Percentiles rank a stretch among this genome's conserved stretches.
Conservation (phyloP, 768 basidiomycete species). For the Zangia roseola region DNA sequence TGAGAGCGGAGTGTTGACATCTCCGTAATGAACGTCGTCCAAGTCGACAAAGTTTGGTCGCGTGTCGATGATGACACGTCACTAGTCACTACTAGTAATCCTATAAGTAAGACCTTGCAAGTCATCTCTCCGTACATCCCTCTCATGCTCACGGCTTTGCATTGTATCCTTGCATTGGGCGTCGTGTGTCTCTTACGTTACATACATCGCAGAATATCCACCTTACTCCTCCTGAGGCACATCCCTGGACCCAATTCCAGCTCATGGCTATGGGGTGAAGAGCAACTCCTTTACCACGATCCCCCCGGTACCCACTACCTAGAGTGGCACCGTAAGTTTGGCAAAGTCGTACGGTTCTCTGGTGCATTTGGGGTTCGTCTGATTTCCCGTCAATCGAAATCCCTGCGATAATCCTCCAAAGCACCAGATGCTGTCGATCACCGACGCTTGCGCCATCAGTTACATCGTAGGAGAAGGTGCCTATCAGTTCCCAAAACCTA, state of each 20-base stretch:
- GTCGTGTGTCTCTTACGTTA: slow-evolving; percentile 34
- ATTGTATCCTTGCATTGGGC: slow-evolving; percentile 18
- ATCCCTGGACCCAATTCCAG: slow-evolving; percentile 51
- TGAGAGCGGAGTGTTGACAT: slow-evolving; percentile 28
- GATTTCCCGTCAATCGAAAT: not conserved
- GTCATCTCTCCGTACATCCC: not conserved
- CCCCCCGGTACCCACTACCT: slow-evolving; percentile 52
- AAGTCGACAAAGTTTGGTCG: slow-evolving; percentile 9
- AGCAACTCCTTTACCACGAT: slow-evolving; percentile 51
- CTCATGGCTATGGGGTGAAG: slow-evolving; percentile 61
- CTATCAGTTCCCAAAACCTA: slow-evolving; percentile 61
- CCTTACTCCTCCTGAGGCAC: slow-evolving; percentile 37
- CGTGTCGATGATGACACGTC: slow-evolving; percentile 19
- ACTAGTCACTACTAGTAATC: not conserved
- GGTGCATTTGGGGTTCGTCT: slow-evolving; percentile 53
- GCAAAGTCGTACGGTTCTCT: slow-evolving; percentile 52
- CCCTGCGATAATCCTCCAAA: slow-evolving; percentile 25
- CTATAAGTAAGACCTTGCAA: slow-evolving; percentile 8
- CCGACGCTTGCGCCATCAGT: slow-evolving; percentile 50
- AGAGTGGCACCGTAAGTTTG: slow-evolving; percentile 53
- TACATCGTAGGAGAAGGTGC: slow-evolving; percentile 55
- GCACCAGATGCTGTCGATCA: slow-evolving; percentile 59
- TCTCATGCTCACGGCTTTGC: slow-evolving; percentile 9
- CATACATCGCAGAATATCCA: slow-evolving; percentile 34
- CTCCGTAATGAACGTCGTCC: slow-evolving; percentile 2